These are phyloP conservation scores for Saccharomycopsis capsularis DNA, from an alignment of 805 yeast genomes.

Conservation along the genomic window DNA sequence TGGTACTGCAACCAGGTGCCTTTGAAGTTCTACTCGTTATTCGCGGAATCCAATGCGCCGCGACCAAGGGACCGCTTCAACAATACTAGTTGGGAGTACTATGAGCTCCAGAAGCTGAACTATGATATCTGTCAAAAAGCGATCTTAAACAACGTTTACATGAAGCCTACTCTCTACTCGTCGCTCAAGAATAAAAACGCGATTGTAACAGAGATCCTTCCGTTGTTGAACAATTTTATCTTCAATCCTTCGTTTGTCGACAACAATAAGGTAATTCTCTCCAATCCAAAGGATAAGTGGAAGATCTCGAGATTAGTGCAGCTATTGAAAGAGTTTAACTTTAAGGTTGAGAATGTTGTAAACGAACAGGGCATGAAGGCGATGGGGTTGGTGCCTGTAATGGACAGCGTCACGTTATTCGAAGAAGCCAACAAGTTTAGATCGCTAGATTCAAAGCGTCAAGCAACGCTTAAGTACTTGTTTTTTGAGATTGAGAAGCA, in stretches of 20 bases:
- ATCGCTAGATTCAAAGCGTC: conserved; percentile 11
- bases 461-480: conserved; percentile 2
- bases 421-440: neutral
- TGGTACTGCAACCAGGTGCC: conserved; percentile 52
- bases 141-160: conserved; percentile 20
- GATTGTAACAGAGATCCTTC: conserved; percentile 27
- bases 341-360: conserved; percentile 13
- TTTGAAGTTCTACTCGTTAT: conserved; percentile 55
- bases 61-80: conserved; percentile 22
- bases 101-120: conserved; percentile 13
- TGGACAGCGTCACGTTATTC: conserved; percentile 18
- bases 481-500: conserved; percentile 8
- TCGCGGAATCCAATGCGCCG: conserved; percentile 50
- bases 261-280: conserved; percentile 1
- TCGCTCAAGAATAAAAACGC: conserved; percentile 8
- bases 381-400: conserved; percentile 9
- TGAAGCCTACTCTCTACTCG: conserved; percentile 21
- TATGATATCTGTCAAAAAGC: conserved; percentile 27
- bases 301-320: conserved; percentile 8
- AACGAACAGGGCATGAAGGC: conserved; percentile 8
- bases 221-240: conserved; percentile 25
- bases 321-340: conserved; percentile 15
- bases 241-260: conserved; percentile 13
- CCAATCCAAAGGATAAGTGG: conserved; percentile 3
- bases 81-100: conserved; percentile 21